Base-by-base conservation (phyloP, 2,329 filamentous ascomycete species). In the Fonsecaea multimorphosa region DNA sequence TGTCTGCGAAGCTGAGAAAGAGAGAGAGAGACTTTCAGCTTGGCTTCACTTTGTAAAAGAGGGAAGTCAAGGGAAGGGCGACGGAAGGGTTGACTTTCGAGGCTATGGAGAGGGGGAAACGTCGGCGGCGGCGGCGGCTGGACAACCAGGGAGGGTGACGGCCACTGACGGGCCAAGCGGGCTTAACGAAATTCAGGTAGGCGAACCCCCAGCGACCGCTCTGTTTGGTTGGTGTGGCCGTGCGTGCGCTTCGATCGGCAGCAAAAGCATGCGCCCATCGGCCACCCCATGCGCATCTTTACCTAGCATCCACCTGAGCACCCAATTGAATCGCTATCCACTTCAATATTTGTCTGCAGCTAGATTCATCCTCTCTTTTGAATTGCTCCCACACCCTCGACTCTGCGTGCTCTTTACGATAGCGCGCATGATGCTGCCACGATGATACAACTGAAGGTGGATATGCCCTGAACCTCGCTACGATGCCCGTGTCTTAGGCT, bases 361-460 rank as follows among this genome's bases (percentile, higher is more conserved):
- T 60, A 60, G 34, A 53, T n/a, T 60, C 7, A 60, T 31, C 31
- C 12, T 58, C 29, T 7, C 24, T 51, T 53, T 31, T 29, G n/a
- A 32, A 29, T 34, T 29, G 58, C 58, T 52, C 38, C 54, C 40
- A 56, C 54, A 56, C n/a, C 8, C 32, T 31, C 49, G n/a, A 31
- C n/a, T n/a, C 51, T 54, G 51, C 19, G 16, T 16, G n/a, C 27
- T 54, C 14, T 54, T 31, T 19, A 34, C 51, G 12, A 54, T 31
- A 55, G 49, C 5, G 49, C 72, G 58, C 69, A 71, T 63, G 70
- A 77, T 75, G 75, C 74, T 70, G 76, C 76, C 85, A 89, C 80
- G 73, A 98, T 97, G 92, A 96, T 96, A 81, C 92, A 95, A 86
- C 81, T 95, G 85, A 94, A 94, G 89, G 91, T 79, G 60, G 44